phyloP scores from a whole-genome alignment of 805 yeast genomes.

The Ogataea paradorogensis region DNA sequence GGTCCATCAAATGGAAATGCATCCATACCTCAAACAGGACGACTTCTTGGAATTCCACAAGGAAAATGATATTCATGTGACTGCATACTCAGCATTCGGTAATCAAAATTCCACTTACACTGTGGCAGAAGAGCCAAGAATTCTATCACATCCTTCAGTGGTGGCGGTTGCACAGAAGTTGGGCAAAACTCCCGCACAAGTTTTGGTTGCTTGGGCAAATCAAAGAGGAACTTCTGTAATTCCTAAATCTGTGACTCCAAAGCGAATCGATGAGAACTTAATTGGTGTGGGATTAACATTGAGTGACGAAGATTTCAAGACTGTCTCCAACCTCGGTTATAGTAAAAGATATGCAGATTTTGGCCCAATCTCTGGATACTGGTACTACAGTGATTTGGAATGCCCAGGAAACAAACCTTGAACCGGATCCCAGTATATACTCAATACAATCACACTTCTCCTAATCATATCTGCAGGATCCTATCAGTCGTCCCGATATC shows the following conservation, averaged over 20 bases:
- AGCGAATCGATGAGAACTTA: constrained; percentile 39
- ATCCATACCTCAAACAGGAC: constrained; percentile 64
- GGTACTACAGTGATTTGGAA: constrained; percentile 33
- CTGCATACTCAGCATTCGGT: constrained; percentile 78
- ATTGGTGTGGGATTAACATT: constrained; percentile 28
- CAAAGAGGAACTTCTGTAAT: constrained; percentile 51
- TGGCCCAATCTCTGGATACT: constrained; percentile 33
- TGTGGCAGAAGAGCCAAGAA: constrained; percentile 38
- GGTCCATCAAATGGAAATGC: constrained; percentile 67
- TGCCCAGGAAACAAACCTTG: constrained; percentile 32
- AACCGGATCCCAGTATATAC: neutral
- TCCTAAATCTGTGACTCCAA: constrained; percentile 44
- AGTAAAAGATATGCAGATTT: constrained; percentile 32
- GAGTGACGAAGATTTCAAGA: constrained; percentile 35
- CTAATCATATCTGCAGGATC: neutral
- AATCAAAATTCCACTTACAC: constrained; percentile 49
- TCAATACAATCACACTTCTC: neutral
- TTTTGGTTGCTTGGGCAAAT: constrained; percentile 55
- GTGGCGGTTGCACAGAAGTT: constrained; percentile 42
- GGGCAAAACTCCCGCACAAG: constrained; percentile 43
- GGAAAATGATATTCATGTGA: constrained; percentile 49
- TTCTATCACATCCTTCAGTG: constrained; percentile 43
- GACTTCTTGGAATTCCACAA: constrained; percentile 52
- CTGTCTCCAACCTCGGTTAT: constrained; percentile 29
- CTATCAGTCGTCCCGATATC: neutral